Percentiles rank a stretch among this genome's conserved stretches.
These are phyloP conservation scores for Lichtheimia corymbifera DNA, from an alignment of 371 early-diverging fungal species.

Conservation along the genomic window DNA sequence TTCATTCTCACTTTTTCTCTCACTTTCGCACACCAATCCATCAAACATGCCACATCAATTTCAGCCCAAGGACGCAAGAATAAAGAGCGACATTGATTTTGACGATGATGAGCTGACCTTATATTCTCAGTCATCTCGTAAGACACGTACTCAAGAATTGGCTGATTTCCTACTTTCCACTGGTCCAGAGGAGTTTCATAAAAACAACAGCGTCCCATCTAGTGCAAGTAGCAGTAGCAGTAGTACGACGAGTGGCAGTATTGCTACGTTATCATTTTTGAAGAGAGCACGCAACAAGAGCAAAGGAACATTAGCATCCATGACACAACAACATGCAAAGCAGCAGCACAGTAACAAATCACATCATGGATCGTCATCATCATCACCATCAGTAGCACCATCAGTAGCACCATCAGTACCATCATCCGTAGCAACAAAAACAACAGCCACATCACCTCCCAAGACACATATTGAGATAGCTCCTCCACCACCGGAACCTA, in stretches of 20 bases:
- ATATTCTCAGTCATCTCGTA: constrained; percentile 12
- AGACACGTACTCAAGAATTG: constrained; percentile 31
- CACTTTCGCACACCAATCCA: too few relatives aligned
- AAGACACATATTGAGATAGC: constrained; percentile 29
- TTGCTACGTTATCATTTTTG: not conserved
- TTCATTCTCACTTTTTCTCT: not conserved
- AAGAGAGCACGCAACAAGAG: not conserved
- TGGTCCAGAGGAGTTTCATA: constrained; percentile 33
- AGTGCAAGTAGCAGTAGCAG: not conserved
- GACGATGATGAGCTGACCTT: constrained; percentile 17
- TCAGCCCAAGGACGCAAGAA: constrained; percentile 38
- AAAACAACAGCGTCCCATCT: not conserved
- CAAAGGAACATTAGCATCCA: not conserved
- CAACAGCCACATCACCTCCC: constrained; percentile 5
- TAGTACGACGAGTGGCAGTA: not conserved
- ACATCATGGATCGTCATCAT: too few relatives aligned
- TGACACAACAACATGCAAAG: not conserved
- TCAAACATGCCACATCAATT: constrained; percentile 17
- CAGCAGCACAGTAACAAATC: too few relatives aligned
- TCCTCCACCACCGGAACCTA: constrained; percentile 15
- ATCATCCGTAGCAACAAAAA: not conserved
- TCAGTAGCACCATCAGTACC: not conserved
- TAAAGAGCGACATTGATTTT: constrained; percentile 15
- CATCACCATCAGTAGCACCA: not conserved
- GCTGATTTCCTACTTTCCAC: constrained; percentile 39